Evolutionary conservation across 257 asterid genomes (phyloP).

Genomic region (Petrea volubilis): DNA sequence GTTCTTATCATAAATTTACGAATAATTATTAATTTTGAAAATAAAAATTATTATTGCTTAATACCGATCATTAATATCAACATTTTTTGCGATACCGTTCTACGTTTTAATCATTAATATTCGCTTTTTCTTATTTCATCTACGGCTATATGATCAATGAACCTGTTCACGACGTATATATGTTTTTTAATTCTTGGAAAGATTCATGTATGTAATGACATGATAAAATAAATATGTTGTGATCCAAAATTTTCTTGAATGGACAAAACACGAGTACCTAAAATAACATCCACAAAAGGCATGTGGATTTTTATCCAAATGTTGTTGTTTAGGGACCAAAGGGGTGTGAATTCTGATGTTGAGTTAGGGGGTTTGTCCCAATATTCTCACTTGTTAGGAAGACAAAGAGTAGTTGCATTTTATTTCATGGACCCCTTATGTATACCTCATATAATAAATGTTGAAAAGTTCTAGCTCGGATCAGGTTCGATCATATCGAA

Average conservation of each 20-base stretch:
- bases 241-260: constrained; percentile 25
- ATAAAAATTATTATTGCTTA: no score
- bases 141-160: neutral
- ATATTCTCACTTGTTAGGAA: constrained; percentile 32
- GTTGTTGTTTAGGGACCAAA: constrained; percentile 43
- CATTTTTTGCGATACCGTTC: no score
- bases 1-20: no score
- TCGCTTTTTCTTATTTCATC: neutral
- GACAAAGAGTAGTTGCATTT: constrained; percentile 28
- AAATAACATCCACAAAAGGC: constrained; percentile 51
- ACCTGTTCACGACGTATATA: neutral
- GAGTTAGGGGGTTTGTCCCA: constrained; percentile 27
- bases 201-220: neutral
- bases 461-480: no score
- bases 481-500: no score
- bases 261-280: constrained; percentile 31
- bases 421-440: constrained; percentile 37
- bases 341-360: constrained; percentile 14
- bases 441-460: no score
- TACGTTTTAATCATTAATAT: no score
- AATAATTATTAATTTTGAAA: no score
- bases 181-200: neutral
- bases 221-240: constrained; percentile 4
- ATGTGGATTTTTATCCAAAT: constrained; percentile 48
- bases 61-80: no score